Percentiles rank a stretch among this genome's conserved stretches.
phyloP scores from a whole-genome alignment of 1,284 basidiomycete genomes.

The Wallemia hederae region DNA sequence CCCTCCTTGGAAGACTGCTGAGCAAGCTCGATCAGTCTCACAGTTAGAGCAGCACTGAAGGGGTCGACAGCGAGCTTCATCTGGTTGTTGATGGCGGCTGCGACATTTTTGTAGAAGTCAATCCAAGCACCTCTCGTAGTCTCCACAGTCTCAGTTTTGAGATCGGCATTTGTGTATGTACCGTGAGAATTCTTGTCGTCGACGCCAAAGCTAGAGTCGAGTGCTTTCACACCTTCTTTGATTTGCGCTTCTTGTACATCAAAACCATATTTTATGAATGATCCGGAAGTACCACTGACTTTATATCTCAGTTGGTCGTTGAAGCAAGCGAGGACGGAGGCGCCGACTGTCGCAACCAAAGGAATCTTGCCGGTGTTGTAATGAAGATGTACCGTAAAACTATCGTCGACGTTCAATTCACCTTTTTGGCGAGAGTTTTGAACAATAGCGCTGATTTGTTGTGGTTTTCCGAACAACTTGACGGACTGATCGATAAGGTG shows the following conservation, averaged over 20 bases:
- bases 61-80: constrained; percentile 31
- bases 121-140: constrained; percentile 28
- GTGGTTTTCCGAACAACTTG: constrained; percentile 42
- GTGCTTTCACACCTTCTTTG: constrained; percentile 6
- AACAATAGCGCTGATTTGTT: constrained; percentile 34
- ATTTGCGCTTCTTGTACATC: constrained; percentile 41
- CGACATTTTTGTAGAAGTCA: constrained; percentile 33
- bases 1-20: constrained; percentile 32
- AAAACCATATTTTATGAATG: constrained; percentile 41
- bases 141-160: constrained; percentile 21
- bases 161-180: constrained; percentile 18
- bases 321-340: constrained; percentile 35
- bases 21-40: constrained; percentile 43
- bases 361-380: constrained; percentile 26
- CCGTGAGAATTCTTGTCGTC: constrained; percentile 34
- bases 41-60: constrained; percentile 33
- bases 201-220: constrained; percentile 21
- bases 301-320: constrained; percentile 34
- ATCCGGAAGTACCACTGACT: constrained; percentile 29
- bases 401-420: constrained; percentile 32
- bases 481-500: constrained; percentile 43
- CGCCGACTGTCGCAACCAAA: constrained; percentile 27
- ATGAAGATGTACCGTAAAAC: constrained; percentile 32
- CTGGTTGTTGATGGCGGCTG: constrained; percentile 26
- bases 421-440: constrained; percentile 37